Base-by-base conservation (phyloP, 2,329 filamentous ascomycete genomes). In the Colletotrichum liaoningense region DNA sequence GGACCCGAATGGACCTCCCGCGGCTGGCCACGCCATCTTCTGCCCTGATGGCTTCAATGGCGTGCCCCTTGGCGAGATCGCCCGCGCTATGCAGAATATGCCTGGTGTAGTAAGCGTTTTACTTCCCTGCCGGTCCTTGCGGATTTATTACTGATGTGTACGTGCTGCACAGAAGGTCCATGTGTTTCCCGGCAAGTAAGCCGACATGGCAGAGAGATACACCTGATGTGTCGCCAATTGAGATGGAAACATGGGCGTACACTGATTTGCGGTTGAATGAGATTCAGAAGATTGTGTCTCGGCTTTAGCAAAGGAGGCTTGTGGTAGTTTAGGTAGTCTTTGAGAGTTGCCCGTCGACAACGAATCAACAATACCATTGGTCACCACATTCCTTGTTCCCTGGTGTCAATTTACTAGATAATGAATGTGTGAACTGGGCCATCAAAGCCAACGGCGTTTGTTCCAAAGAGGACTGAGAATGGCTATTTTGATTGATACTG, bases 131-230 rank as follows among this genome's bases (percentile, higher is more conserved):
- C 7, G 1, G 4, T 1, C n/a, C 8, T 11, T 7, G 1, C 16
- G 0, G 7, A 0, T 11, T 19, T 16, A 3, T 9, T 9, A 3
- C 19, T n/a, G 42, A 49, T 7, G 7, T 8, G 0, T n/a, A 9
- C 3, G 16, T 42, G 38, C 42, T n/a, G 19, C 42, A n/a, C 7
- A 49, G 42, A 49, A n/a, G 1, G 3, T 22, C 19, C 42, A 19
- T 8, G 5, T 9, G 7, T n/a, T n/a, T 4, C 42, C 42, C 4
- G 4, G 19, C 19, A n/a, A 19, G 8, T 49, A 19, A 22, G 8
- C 7, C 42, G 42, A n/a, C 19, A 9, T 9, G 38, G 12, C 19
- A 4, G 19, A 4, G 11, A 4, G 8, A 49, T n/a, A 0, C 7
- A 11, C 8, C 22, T n/a, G 8, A n/a, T n/a, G 3, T 1, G 19